Conservation (phyloP, 345 rosid species). For the Euphorbia tirucalli region DNA sequence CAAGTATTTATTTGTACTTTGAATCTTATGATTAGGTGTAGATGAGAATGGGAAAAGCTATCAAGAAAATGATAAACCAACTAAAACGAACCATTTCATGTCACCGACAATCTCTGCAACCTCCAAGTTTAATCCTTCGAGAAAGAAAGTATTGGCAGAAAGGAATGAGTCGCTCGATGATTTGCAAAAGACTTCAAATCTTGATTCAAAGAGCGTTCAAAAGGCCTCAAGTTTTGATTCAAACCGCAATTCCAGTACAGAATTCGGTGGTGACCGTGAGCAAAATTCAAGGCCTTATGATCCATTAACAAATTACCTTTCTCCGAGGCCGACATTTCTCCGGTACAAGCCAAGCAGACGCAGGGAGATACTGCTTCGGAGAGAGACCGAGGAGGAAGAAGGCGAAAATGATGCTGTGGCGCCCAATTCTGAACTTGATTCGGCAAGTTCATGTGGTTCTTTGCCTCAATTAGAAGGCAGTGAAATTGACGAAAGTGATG, state of each 20-base stretch:
- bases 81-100: conserved; percentile 28
- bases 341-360: conserved; percentile 38
- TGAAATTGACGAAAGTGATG: conserved; percentile 22
- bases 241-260: background rate
- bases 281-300: conserved; percentile 24
- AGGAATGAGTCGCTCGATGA: conserved; percentile 30
- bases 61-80: conserved; percentile 1
- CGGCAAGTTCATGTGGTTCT: conserved; percentile 8
- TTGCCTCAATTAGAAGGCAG: conserved; percentile 12
- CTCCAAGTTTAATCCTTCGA: conserved; percentile 30
- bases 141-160: conserved; percentile 40
- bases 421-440: conserved; percentile 1
- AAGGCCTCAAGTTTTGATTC: conserved; percentile 3
- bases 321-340: conserved; percentile 47
- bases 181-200: conserved; percentile 10
- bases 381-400: conserved; percentile 24
- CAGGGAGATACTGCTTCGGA: conserved; percentile 22
- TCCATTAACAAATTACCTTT: conserved; percentile 28
- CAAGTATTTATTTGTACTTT: background rate
- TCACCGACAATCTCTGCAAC: conserved; percentile 33
- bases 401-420: conserved; percentile 4
- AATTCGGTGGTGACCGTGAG: background rate
- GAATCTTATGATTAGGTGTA: conserved; percentile 5
- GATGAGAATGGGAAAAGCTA: conserved; percentile 34
- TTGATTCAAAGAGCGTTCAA: conserved; percentile 1